Conservation (phyloP, 495 filamentous ascomycete species). For the Halenospora varia region DNA sequence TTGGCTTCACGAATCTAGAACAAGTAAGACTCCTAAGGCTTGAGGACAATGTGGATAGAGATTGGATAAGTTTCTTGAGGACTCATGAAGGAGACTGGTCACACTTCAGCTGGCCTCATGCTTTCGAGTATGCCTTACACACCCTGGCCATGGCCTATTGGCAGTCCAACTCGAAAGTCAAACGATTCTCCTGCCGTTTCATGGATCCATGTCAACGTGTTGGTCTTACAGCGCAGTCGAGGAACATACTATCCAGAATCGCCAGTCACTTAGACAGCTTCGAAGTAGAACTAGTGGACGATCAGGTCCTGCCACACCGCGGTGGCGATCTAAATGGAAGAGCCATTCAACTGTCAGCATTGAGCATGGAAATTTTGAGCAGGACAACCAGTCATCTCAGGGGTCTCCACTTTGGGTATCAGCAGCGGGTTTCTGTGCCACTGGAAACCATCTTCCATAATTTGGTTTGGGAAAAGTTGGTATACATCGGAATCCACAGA, state of each 20-base stretch:
- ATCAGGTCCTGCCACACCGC: constrained; percentile 21
- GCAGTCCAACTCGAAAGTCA: constrained; percentile 44
- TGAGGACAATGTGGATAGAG: constrained; percentile 38
- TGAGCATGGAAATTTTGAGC: background rate
- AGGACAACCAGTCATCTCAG: constrained; percentile 37
- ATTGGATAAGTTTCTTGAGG: background rate
- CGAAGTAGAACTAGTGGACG: constrained; percentile 57
- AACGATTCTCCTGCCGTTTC: constrained; percentile 58
- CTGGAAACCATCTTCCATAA: constrained; percentile 58
- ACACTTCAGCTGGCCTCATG: constrained; percentile 47
- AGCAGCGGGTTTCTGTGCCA: constrained; percentile 41
- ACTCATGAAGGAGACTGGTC: background rate
- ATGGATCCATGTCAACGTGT: constrained; percentile 57
- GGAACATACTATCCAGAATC: constrained; percentile 44
- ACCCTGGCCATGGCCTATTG: constrained; percentile 55
- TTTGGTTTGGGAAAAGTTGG: constrained; percentile 55
- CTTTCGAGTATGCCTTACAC: constrained; percentile 57
- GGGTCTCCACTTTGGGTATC: constrained; percentile 65
- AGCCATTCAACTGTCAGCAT: constrained; percentile 47
- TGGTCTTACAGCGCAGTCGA: constrained; percentile 41
- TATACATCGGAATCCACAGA: constrained; percentile 60
- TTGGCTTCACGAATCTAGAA: constrained; percentile 55
- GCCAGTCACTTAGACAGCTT: constrained; percentile 54
- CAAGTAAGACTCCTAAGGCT: constrained; percentile 63
- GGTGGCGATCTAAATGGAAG: constrained; percentile 51